Conservation (phyloP, 257 asterid species). For the Lithospermum erythrorhizon region DNA sequence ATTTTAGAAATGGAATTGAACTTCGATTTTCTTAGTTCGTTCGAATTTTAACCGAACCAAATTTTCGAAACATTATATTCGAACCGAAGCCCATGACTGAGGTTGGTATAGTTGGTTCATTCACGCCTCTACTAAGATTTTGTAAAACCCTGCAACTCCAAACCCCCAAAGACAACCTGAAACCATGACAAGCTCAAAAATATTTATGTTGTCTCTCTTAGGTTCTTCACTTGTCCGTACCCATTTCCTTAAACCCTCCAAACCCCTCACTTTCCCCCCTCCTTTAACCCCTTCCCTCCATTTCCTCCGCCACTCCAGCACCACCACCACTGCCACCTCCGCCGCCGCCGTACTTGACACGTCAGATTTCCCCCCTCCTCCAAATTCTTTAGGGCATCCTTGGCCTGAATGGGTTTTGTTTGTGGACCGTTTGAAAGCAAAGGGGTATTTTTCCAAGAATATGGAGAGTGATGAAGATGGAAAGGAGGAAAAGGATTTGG, state of each 20-base stretch:
- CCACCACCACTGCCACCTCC: not conserved
- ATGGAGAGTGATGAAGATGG: constrained; percentile 11
- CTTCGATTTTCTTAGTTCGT: too few species aligned
- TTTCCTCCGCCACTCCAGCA: not conserved
- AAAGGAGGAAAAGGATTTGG: constrained; percentile 10
- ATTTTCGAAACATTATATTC: too few species aligned
- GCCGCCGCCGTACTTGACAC: not conserved
- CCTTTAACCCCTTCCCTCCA: not conserved
- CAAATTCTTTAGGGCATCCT: constrained; percentile 35
- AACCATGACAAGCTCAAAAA: not conserved
- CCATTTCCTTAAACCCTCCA: not conserved
- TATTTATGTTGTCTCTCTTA: not conserved
- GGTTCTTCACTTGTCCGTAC: not conserved
- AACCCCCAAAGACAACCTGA: not conserved
- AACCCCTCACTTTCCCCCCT: not conserved
- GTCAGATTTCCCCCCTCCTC: constrained; percentile 6
- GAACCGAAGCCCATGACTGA: too few species aligned
- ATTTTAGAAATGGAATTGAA: too few species aligned
- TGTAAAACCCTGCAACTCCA: not conserved
- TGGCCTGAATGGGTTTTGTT: constrained; percentile 95
- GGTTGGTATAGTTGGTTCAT: too few species aligned
- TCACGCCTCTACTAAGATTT: too few species aligned
- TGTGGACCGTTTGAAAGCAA: constrained; percentile 54
- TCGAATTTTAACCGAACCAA: too few species aligned
- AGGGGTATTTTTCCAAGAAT: constrained; percentile 40